These are phyloP conservation scores for Cavenderia fasciculata DNA, from an alignment of 78 protist species.

Conservation along the genomic window DNA sequence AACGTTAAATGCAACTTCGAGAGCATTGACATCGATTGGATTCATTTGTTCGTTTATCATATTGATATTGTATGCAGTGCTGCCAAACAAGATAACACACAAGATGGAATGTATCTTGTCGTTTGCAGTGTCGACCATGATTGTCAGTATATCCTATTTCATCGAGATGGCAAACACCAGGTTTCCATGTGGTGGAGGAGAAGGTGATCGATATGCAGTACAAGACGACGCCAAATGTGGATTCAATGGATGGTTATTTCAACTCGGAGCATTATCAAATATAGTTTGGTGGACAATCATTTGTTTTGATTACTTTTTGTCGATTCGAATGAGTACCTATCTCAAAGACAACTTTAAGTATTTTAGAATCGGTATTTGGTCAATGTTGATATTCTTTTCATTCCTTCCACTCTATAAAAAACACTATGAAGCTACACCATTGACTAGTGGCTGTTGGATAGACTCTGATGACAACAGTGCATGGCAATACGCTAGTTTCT, in stretches of 20 bases:
- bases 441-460: constrained; percentile 38
- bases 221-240: constrained; percentile 24
- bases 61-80: constrained; percentile 17
- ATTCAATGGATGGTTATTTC: constrained; percentile 12
- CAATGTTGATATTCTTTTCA: neutral
- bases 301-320: constrained; percentile 9
- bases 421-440: constrained; percentile 4
- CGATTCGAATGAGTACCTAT: neutral
- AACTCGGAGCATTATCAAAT: constrained; percentile 6
- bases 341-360: constrained; percentile 2
- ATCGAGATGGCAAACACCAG: neutral
- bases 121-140: neutral
- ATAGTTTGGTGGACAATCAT: constrained; percentile 36
- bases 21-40: neutral
- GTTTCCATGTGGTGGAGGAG: neutral
- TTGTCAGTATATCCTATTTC: neutral
- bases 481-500: constrained; percentile 28
- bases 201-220: neutral
- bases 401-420: constrained; percentile 7
- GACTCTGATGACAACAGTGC: neutral
- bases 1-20: neutral
- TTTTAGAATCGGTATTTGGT: constrained; percentile 1
- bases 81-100: constrained; percentile 3
- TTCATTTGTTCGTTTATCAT: neutral
- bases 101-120: constrained; percentile 25